Percentiles rank a stretch among this genome's conserved stretches.
These are phyloP conservation scores for Pleurostoma richardsiae DNA, from an alignment of 2,329 filamentous ascomycete genomes.

Conservation along the genomic window DNA sequence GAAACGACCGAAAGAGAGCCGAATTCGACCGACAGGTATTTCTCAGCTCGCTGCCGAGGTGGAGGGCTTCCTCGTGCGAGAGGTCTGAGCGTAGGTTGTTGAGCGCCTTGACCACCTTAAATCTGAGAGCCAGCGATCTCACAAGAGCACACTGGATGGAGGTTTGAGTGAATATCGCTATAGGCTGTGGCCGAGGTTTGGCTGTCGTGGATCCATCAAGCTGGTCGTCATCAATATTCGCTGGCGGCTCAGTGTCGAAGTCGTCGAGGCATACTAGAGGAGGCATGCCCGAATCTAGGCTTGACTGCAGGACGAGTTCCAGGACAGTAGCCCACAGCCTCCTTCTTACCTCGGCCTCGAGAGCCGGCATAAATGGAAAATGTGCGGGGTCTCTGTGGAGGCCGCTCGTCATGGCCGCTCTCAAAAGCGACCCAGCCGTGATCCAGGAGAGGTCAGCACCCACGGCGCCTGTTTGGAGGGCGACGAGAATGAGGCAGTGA, in stretches of 20 bases:
- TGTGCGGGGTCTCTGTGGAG: conserved; percentile 50
- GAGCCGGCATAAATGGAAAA: conserved; percentile 40
- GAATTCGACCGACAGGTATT: conserved; percentile 8
- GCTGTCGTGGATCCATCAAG: conserved; percentile 19
- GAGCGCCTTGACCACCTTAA: conserved; percentile 9
- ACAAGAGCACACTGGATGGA: neutral
- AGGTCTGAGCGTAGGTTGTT: conserved; percentile 10
- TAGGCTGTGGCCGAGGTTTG: neutral
- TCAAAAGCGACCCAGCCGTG: conserved; percentile 40
- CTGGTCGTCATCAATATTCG: conserved; percentile 47
- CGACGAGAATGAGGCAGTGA: neutral
- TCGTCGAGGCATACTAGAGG: conserved; percentile 39
- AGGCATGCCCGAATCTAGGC: conserved; percentile 45
- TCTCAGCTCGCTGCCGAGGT: conserved; percentile 11
- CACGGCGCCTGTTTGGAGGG: conserved; percentile 27
- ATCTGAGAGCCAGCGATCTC: conserved; percentile 8
- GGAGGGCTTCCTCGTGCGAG: conserved; percentile 12
- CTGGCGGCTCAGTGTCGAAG: conserved; percentile 44
- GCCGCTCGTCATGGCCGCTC: conserved; percentile 52
- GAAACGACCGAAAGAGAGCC: neutral
- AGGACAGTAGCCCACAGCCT: conserved; percentile 51
- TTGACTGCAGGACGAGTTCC: conserved; percentile 45
- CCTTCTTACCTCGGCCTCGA: conserved; percentile 47
- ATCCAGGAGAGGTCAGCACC: conserved; percentile 48
- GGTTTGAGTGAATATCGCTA: neutral